A percentile compares a stretch with the other conserved stretches of the same genome.
phyloP scores from a whole-genome alignment of 345 rosid species.

The Aquilaria sinensis region DNA sequence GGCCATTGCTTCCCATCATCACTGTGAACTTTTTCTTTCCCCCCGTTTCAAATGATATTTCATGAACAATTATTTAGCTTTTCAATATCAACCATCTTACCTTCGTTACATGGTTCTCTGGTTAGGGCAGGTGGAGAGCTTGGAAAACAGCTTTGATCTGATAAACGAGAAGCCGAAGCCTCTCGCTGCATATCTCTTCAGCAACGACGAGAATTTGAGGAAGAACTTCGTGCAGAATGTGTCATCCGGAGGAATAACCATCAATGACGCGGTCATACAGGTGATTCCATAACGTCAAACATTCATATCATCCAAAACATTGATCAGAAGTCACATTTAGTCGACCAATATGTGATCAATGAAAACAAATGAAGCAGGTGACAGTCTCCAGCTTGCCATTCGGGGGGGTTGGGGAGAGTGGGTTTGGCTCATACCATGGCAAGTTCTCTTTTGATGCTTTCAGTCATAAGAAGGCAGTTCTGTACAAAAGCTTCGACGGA shows the following conservation, averaged over 20 bases:
- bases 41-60: background rate
- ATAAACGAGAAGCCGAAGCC: slow-evolving; percentile 78
- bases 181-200: slow-evolving; percentile 85
- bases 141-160: slow-evolving; percentile 73
- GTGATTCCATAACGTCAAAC: slow-evolving; percentile 22
- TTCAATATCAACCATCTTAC: background rate
- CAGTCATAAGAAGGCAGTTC: slow-evolving; percentile 81
- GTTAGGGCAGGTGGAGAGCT: slow-evolving; percentile 49
- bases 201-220: slow-evolving; percentile 47
- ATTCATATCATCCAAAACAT: background rate
- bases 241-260: slow-evolving; percentile 59
- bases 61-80: background rate
- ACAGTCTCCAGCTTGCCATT: slow-evolving; percentile 52
- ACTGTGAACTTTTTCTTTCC: slow-evolving; percentile 13
- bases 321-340: background rate
- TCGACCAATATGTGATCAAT: background rate
- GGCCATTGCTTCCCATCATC: slow-evolving; percentile 90
- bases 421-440: slow-evolving; percentile 84
- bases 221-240: slow-evolving; percentile 44
- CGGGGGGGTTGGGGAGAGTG: slow-evolving; percentile 97
- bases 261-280: slow-evolving; percentile 66
- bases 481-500: slow-evolving; percentile 53
- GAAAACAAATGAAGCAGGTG: slow-evolving; percentile 51
- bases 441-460: slow-evolving; percentile 84
- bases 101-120: background rate